Evolutionary conservation across 2,329 filamentous ascomycete species (phyloP).

Genomic region (Penicillium sp.): DNA sequence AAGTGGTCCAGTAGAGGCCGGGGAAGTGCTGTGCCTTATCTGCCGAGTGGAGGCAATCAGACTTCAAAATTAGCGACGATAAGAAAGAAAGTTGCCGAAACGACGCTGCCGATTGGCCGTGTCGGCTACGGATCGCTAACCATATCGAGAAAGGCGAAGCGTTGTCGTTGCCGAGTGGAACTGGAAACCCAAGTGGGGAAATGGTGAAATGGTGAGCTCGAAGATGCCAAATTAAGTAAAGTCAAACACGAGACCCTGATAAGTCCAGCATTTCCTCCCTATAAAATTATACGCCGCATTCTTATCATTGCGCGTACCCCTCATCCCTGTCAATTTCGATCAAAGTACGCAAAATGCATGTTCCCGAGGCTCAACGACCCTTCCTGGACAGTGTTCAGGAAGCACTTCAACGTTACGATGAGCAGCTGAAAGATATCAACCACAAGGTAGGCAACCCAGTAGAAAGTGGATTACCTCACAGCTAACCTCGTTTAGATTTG

Average conservation of each 20-base stretch:
- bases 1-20: constrained; percentile 16
- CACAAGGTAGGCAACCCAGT: constrained; percentile 28
- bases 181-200: neutral
- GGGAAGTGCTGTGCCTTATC: constrained; percentile 19
- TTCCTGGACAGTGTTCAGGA: constrained; percentile 35
- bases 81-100: constrained; percentile 23
- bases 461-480: neutral
- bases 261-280: neutral
- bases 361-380: constrained; percentile 31
- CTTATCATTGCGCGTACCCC: constrained; percentile 1
- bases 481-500: constrained; percentile 41
- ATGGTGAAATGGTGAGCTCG: neutral
- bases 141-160: constrained; percentile 9
- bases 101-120: constrained; percentile 31
- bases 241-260: neutral
- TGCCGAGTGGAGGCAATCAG: constrained; percentile 20
- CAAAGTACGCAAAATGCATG: constrained; percentile 27
- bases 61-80: neutral
- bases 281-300: neutral
- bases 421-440: constrained; percentile 30
- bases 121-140: constrained; percentile 29
- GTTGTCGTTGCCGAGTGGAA: constrained; percentile 20
- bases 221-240: neutral
- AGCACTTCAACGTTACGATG: constrained; percentile 30
- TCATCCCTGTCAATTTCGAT: neutral